phyloP scores from a whole-genome alignment of 768 basidiomycete genomes.

The Flagelloscypha sp. region DNA sequence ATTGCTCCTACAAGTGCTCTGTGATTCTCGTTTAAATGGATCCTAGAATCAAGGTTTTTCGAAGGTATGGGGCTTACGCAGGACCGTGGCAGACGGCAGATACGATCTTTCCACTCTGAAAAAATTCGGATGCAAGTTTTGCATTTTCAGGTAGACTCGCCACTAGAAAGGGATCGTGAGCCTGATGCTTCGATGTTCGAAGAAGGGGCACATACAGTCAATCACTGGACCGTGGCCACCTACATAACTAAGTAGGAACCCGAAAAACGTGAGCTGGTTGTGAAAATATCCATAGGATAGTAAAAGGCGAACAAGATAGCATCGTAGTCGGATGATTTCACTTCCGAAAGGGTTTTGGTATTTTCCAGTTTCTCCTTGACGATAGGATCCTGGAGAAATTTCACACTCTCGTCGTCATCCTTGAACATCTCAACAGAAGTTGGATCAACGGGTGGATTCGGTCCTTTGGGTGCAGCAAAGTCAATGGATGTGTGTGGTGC shows the following conservation, averaged over 20 bases:
- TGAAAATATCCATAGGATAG: too few relatives aligned
- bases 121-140: too few relatives aligned
- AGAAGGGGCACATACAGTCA: too few relatives aligned
- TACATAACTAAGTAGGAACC: too few relatives aligned
- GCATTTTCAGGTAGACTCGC: too few relatives aligned
- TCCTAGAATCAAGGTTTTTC: too few relatives aligned
- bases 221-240: conserved; percentile 76
- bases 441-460: conserved; percentile 65
- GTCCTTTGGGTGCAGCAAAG: conserved; percentile 53
- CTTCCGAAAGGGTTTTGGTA: conserved; percentile 53
- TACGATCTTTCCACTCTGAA: conserved; percentile 54
- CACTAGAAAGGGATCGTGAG: too few relatives aligned
- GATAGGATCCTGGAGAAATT: conserved; percentile 51
- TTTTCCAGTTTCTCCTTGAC: conserved; percentile 44
- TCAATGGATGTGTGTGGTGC: conserved; percentile 43
- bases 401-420: conserved; percentile 45
- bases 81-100: conserved; percentile 78
- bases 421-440: conserved; percentile 45
- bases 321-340: conserved; percentile 53
- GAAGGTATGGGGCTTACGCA: conserved; percentile 38
- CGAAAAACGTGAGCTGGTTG: too few relatives aligned
- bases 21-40: too few relatives aligned
- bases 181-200: too few relatives aligned
- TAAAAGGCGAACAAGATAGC: too few relatives aligned
- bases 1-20: conserved; percentile 50